Conservation (phyloP, 2,329 filamentous ascomycete genomes). For the Whalleya microplaca region DNA sequence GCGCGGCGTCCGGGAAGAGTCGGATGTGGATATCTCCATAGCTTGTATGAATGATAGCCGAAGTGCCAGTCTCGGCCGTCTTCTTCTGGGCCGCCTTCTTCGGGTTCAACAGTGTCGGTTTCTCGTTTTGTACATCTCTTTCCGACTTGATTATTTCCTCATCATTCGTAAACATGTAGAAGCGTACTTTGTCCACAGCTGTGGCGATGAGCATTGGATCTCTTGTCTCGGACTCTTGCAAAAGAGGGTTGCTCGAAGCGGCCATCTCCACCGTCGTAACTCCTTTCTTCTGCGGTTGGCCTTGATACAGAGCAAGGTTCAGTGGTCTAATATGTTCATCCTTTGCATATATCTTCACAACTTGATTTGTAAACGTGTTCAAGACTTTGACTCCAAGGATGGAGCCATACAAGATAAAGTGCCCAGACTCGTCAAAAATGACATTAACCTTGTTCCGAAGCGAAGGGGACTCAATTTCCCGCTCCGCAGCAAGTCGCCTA, state of each 20-base stretch:
- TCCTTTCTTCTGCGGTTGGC: slow-evolving; percentile 91
- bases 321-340: slow-evolving; percentile 87
- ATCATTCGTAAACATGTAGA: slow-evolving; percentile 98
- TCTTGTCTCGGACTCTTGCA: slow-evolving; percentile 87
- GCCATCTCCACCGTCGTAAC: slow-evolving; percentile 97
- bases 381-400: slow-evolving; percentile 92
- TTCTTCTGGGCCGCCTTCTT: slow-evolving; percentile 63
- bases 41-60: slow-evolving; percentile 87
- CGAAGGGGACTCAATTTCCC: slow-evolving; percentile 75
- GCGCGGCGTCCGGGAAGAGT: slow-evolving; percentile 89
- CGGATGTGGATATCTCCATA: slow-evolving; percentile 93
- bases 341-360: slow-evolving; percentile 86
- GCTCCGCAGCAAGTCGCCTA: slow-evolving; percentile 81
- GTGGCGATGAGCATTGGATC: slow-evolving; percentile 90
- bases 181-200: slow-evolving; percentile 83
- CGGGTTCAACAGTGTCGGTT: slow-evolving; percentile 68
- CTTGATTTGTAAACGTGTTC: slow-evolving; percentile 92
- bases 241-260: slow-evolving; percentile 87
- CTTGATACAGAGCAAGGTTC: slow-evolving; percentile 88
- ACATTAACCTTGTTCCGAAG: slow-evolving; percentile 78
- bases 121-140: slow-evolving; percentile 94
- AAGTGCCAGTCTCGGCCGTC: slow-evolving; percentile 72
- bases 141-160: slow-evolving; percentile 79
- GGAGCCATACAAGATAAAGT: slow-evolving; percentile 94
- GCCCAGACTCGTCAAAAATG: slow-evolving; percentile 92